A percentile compares a stretch with the other conserved stretches of the same genome.
These are phyloP conservation scores for Sergeia podlipaevii DNA, from an alignment of 208 protist species.

Conservation along the genomic window DNA sequence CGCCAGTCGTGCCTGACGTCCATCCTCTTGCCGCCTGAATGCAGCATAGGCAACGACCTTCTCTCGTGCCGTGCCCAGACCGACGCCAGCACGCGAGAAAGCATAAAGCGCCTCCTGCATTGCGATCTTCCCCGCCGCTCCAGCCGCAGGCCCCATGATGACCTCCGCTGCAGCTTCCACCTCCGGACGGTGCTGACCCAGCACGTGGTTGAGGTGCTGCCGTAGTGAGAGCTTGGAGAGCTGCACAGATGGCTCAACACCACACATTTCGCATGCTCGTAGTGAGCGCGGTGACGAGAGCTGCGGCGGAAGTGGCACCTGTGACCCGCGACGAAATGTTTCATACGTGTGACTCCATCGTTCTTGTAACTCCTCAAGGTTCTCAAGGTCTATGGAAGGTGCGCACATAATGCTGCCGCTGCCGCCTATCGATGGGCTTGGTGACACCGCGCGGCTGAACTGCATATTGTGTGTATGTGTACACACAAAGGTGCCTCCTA, in stretches of 20 bases:
- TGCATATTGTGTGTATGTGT: too few species aligned
- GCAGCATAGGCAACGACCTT: constrained; percentile 49
- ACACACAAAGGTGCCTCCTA: too few species aligned
- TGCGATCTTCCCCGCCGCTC: constrained; percentile 10
- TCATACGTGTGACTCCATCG: constrained; percentile 38
- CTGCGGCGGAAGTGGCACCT: constrained; percentile 29
- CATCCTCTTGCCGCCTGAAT: constrained; percentile 36
- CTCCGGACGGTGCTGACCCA: constrained; percentile 14
- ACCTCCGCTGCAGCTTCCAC: constrained; percentile 5
- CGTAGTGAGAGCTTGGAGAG: constrained; percentile 47
- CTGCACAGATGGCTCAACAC: constrained; percentile 16
- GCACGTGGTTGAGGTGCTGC: constrained; percentile 39
- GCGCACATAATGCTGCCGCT: too few species aligned
- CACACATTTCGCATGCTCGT: constrained; percentile 24
- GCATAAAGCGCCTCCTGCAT: constrained; percentile 38
- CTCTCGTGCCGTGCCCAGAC: constrained; percentile 54
- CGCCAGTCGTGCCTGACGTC: constrained; percentile 23
- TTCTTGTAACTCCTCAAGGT: constrained; percentile 54
- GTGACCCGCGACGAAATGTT: constrained; percentile 10
- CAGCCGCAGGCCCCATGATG: too few species aligned
- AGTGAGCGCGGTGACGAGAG: constrained; percentile 67
- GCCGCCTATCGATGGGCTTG: too few species aligned
- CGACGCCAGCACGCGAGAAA: constrained; percentile 37
- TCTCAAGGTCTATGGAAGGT: constrained; percentile 26
- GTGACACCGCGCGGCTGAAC: too few species aligned